Base-by-base conservation (phyloP, 306 rosid species). In the Astragalus glycyphyllos region DNA sequence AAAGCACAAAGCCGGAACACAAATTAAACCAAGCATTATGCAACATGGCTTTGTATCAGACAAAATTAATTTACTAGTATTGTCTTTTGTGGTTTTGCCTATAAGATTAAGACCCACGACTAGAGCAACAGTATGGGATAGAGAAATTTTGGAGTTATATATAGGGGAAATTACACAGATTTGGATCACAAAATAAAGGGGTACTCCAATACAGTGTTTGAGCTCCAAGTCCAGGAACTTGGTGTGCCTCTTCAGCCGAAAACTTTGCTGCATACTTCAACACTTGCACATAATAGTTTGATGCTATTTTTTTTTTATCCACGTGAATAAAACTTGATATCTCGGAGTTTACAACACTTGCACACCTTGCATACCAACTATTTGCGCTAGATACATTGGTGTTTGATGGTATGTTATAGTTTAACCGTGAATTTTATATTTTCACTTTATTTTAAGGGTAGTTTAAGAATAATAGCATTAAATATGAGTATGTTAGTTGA, bases 1-100 rank as follows among this genome's bases (percentile, higher is more conserved):
- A 64, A 42, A 62, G 6, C 40, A 45, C 57, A 29, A 48, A 10
- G 57, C 14, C 29, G 42, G 14, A 48, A 48, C 58, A 32, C 37
- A 42, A 60, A 57, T 15, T 6, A 15, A 47, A 46, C 65, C 38
- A 37, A 53, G 68, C 68, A 42, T 62, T 62, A 42, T 62, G 17
- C 8, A 6, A 62, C 37, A 11, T 20, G 38, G 12, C 17, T 61
- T 37, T 40, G 54, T 12, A 64, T 46, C 50, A 65, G 57, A 46
- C 71, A 46, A 45, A 14, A 41, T 16, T 60, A 65, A 46, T 47
- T 65, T 9, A 29, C 13, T n/a, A n/a, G n/a, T 57, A 47, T 47
- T 29, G 45, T 66, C 16, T 48, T 49, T 48, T 5, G 7, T 34
- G 71, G 7, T 14, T n/a, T 66, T 8, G 6, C 31, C 3, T 47